Conservation (phyloP, 331 rosid species). For the Quercus phellos region DNA sequence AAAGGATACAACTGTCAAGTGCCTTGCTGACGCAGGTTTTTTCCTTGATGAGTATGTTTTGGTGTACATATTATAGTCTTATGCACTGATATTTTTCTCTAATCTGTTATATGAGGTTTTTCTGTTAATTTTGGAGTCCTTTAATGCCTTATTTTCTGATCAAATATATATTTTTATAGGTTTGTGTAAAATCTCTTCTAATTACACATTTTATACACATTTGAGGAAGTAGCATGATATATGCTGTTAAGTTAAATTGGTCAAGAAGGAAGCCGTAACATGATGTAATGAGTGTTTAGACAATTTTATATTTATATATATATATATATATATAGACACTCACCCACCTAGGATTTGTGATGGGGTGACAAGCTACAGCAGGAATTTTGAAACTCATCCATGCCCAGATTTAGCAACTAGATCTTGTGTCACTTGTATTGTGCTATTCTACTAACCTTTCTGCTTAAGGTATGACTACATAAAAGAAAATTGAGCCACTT, state of each 20-base stretch:
- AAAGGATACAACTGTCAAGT: constrained; percentile 57
- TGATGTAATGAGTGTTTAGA: background rate
- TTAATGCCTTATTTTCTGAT: background rate
- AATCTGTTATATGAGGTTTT: background rate
- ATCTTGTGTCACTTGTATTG: background rate
- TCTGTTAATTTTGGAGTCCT: background rate
- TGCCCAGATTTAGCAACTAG: constrained; percentile 2
- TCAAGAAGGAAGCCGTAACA: background rate
- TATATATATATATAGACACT: no score
- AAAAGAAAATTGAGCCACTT: constrained; percentile 8
- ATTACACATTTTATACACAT: background rate
- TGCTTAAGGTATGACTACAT: background rate
- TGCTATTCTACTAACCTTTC: constrained; percentile 1
- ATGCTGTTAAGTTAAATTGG: background rate
- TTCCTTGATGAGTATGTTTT: constrained; percentile 92
- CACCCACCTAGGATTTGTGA: background rate
- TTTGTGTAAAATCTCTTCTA: background rate
- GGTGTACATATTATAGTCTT: constrained; percentile 9
- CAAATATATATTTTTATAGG: background rate
- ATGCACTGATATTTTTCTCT: constrained; percentile 8
- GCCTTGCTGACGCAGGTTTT: constrained; percentile 94
- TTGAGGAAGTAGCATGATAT: background rate
- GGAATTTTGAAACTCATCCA: constrained; percentile 1
- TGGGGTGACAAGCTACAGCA: constrained; percentile 6
- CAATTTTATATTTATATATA: background rate